Evolutionary conservation across 78 protist species (phyloP).

Genomic region (Tieghemostelium lacteum): DNA sequence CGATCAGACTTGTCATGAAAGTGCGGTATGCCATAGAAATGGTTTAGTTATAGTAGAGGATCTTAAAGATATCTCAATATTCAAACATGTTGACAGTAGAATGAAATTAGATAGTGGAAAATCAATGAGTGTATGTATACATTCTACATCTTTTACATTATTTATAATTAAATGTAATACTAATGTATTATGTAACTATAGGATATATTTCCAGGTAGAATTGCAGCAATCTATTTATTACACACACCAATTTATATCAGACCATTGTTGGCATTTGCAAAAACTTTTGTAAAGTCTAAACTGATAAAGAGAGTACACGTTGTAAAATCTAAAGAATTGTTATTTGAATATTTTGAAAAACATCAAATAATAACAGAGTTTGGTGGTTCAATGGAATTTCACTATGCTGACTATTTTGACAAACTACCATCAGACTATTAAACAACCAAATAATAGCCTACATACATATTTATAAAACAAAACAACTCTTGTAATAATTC

Average conservation of each 20-base stretch:
- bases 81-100: conserved; percentile 58
- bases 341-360: conserved; percentile 1
- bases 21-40: conserved; percentile 4
- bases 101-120: not conserved
- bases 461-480: too few species aligned
- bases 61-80: conserved; percentile 7
- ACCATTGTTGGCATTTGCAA: conserved; percentile 24
- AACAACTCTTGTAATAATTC: too few species aligned
- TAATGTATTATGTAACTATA: too few species aligned
- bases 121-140: conserved; percentile 21
- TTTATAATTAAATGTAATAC: too few species aligned
- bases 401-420: conserved; percentile 10
- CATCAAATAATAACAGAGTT: conserved; percentile 1
- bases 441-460: too few species aligned
- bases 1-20: conserved; percentile 21
- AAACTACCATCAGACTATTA: conserved; percentile 29
- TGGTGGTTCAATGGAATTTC: conserved; percentile 26
- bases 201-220: conserved; percentile 60
- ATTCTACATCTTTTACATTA: too few species aligned
- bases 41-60: conserved; percentile 54
- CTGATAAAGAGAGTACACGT: conserved; percentile 10
- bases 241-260: conserved; percentile 21
- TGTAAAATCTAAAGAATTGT: not conserved
- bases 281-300: conserved; percentile 35
- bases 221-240: conserved; percentile 25